These are phyloP conservation scores for Avena eriantha DNA, from an alignment of 176 grass and related monocot genomes.

Conservation along the genomic window DNA sequence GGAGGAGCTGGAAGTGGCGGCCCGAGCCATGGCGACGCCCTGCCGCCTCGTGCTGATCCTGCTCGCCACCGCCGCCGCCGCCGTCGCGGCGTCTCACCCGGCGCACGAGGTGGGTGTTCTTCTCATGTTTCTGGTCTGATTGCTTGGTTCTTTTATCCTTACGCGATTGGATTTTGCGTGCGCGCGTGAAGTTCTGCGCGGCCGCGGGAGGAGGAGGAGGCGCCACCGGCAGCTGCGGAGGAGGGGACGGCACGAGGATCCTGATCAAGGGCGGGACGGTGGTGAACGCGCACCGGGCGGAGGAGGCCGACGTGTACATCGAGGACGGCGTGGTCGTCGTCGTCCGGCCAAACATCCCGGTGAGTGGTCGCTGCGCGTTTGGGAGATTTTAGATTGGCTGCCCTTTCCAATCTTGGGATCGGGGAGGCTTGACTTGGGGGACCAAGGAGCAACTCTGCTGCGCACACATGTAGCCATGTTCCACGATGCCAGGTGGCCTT, in stretches of 20 bases:
- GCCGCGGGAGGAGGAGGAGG: constrained; percentile 28
- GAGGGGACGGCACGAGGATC: constrained; percentile 63
- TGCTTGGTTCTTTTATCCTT: not conserved
- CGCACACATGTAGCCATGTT: constrained; percentile 14
- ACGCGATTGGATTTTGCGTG: constrained; percentile 16
- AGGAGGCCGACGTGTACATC: constrained; percentile 87
- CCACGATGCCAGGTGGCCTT: constrained; percentile 16
- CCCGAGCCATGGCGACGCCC: constrained; percentile 27
- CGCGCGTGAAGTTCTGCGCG: constrained; percentile 57
- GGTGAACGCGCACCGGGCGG: constrained; percentile 86
- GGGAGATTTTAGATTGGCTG: not conserved
- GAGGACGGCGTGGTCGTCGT: constrained; percentile 84
- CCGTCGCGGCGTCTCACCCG: constrained; percentile 40
- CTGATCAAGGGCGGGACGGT: constrained; percentile 95
- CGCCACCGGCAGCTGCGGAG: constrained; percentile 28
- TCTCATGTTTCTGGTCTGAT: not conserved
- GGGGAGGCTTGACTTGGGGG: not conserved
- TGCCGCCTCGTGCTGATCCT: constrained; percentile 9
- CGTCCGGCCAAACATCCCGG: constrained; percentile 75
- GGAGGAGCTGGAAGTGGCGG: not conserved
- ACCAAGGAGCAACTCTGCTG: not conserved
- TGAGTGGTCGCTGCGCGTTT: constrained; percentile 37
- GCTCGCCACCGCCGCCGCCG: not conserved
- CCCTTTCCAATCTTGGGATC: constrained; percentile 14
- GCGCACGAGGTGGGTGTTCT: constrained; percentile 39